Evolutionary conservation across 2,329 filamentous ascomycete genomes (phyloP).

Genomic region (Paecilomyces formosus): DNA sequence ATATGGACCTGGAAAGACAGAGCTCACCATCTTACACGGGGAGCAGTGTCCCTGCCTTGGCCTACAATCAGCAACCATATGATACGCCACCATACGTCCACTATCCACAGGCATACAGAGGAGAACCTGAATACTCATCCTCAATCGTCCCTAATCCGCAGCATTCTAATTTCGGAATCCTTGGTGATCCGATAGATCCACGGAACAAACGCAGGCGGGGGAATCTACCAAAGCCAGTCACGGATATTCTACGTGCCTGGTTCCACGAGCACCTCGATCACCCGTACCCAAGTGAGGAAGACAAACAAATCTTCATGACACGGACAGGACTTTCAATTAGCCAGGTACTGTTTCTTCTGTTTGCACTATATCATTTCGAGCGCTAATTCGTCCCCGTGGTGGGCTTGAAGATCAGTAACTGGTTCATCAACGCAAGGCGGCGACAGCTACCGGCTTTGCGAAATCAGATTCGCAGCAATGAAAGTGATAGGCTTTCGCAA

Average conservation of each 20-base stretch:
- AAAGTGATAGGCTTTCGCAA: neutral
- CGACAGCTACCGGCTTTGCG: slow-evolving; percentile 41
- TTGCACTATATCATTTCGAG: neutral
- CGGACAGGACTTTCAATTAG: slow-evolving; percentile 73
- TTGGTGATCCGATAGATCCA: slow-evolving; percentile 29
- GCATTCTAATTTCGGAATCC: slow-evolving; percentile 30
- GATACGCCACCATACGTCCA: slow-evolving; percentile 14
- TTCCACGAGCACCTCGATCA: slow-evolving; percentile 69
- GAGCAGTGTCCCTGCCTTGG: slow-evolving; percentile 10
- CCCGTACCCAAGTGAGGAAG: slow-evolving; percentile 80
- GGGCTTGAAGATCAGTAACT: slow-evolving; percentile 41
- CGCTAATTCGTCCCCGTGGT: neutral
- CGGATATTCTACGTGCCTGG: slow-evolving; percentile 73
- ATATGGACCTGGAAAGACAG: slow-evolving; percentile 16
- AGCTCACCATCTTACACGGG: slow-evolving; percentile 15
- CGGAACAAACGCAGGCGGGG: slow-evolving; percentile 57
- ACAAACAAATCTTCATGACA: slow-evolving; percentile 74
- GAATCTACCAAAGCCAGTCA: slow-evolving; percentile 85
- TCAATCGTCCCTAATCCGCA: slow-evolving; percentile 20
- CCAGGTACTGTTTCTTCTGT: slow-evolving; percentile 28
- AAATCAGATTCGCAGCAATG: slow-evolving; percentile 33
- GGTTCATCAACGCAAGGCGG: slow-evolving; percentile 46
- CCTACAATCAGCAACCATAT: slow-evolving; percentile 21
- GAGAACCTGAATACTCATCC: slow-evolving; percentile 26
- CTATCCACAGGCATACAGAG: slow-evolving; percentile 18